Evolutionary conservation across 129 eudicot species (phyloP), one percentile per base, ranked within the genome.

Genomic region (Lactuca saligna): DNA sequence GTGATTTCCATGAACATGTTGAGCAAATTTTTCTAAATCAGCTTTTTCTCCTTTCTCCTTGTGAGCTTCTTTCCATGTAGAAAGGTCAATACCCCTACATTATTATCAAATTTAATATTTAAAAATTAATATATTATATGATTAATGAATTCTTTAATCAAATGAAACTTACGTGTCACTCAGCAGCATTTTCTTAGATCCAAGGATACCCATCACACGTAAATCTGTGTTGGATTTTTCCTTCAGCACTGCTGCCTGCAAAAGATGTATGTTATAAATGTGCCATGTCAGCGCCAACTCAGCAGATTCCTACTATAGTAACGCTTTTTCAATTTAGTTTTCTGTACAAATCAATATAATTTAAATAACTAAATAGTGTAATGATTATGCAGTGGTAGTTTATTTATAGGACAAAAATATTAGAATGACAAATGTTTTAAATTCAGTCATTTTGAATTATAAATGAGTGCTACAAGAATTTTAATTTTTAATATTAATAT

Each of bases 151-250:
- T 2, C 0, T 39, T 6, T 34, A 55, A 79, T 20, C 25, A 63
- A 55, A 8, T 48, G 48, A 69, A 65, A 73, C 99, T 77, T 85
- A 93, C 99, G 48, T 76, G 54, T 93, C 97, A 78, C 92, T 89
- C 81, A 93, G 68, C 65, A 93, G 80, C 99, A 93, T 93, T 75
- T 67, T 81, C 68, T 71, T 75, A 38, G 97, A 77, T 73, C 99
- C 91, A 44, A 86, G 87, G 61, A 93, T 85, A 46, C 99, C 99
- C 99, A 93, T 82, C 39, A 89, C 97, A 65, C 99, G 99, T 80
- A 93, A 75, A 69, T 93, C 99, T 65, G 86, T 89, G 63, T 89
- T 87, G 15, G 83, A 89, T 54, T 87, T 85, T 69, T 87, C 99
- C 88, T 93, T 93, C 70, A 93, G 85, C 57, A 79, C 79, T 54